Evolutionary conservation across 116 monocot species (phyloP), one percentile per base, ranked within the genome.

Genomic region (Cymodocea nodosa): DNA sequence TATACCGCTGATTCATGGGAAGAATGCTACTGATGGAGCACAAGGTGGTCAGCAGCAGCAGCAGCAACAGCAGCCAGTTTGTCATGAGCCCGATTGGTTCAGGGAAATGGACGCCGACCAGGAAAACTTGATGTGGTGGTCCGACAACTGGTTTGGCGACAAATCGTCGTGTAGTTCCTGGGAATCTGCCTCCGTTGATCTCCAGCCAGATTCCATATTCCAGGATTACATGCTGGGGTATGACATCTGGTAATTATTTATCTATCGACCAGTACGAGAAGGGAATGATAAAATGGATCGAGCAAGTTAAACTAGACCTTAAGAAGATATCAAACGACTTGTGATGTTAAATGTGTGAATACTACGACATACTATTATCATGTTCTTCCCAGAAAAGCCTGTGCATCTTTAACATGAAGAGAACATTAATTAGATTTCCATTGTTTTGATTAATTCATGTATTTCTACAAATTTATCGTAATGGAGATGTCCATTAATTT

Each of bases 171-270:
- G 71, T 0, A 50, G 56, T 44, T 72, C 80, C 10, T 86, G 80
- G 77, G 78, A 71, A 62, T 75, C 71, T 23, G 23, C 52, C 63
- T 48, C 71, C 20, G 34, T 53, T 66, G 64, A 50, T 50, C 62
- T 74, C 35, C 82, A 70, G 17, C 62, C 75, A 15, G 66, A 84
- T 22, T 39, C 30, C 15, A 51, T 84, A 61, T 53, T 84, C 63
- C 74, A 68, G 35, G 75, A 84, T 16, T 76, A 66, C 70, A 64
- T 75, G 48, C 54, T 71, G 44, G 80, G 83, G 15, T 76, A 78
- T 70, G 72, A 71, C 65, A 6, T 86, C 22, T 80, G 79, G 70
- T 53, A 17, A 17, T 16, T 17, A 53, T 5, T 53, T 53, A 53
- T n/a, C n/a, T n/a, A n/a, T n/a, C n/a, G n/a, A n/a, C n/a, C n/a